Conservation (phyloP, 2,329 filamentous ascomycete species). For the Hypomyces rosellus region DNA sequence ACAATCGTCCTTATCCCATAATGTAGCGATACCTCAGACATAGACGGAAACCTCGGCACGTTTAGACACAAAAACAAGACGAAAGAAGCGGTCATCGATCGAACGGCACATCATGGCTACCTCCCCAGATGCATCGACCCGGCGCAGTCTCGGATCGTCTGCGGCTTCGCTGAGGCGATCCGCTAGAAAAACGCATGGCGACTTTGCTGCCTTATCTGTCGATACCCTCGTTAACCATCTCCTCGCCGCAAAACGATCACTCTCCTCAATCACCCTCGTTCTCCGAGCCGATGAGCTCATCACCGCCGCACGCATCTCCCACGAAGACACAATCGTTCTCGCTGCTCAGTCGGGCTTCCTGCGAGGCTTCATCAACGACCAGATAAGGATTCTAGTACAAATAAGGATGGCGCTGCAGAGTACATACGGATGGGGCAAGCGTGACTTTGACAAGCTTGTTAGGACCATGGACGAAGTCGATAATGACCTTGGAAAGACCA, state of each 20-base stretch:
- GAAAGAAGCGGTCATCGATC: neutral
- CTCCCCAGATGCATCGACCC: conserved; percentile 29
- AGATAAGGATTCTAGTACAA: conserved; percentile 45
- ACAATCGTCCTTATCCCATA: too few species aligned
- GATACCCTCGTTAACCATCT: conserved; percentile 80
- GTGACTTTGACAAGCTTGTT: conserved; percentile 56
- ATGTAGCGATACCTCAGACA: too few species aligned
- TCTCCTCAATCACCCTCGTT: conserved; percentile 77
- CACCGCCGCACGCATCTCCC: conserved; percentile 62
- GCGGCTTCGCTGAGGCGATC: conserved; percentile 28
- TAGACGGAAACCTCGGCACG: neutral
- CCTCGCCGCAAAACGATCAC: conserved; percentile 77
- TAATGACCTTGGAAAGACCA: conserved; percentile 56
- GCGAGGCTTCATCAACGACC: conserved; percentile 52
- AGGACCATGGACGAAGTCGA: conserved; percentile 62
- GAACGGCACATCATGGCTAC: conserved; percentile 25
- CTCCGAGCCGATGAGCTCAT: conserved; percentile 84
- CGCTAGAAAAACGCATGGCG: conserved; percentile 17
- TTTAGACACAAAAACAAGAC: neutral
- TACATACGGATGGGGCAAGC: conserved; percentile 52
- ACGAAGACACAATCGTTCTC: conserved; percentile 74
- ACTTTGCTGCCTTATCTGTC: conserved; percentile 35
- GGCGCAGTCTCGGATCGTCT: conserved; percentile 32
- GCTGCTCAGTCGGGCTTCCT: conserved; percentile 65
- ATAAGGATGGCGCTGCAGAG: conserved; percentile 46